phyloP scores from a whole-genome alignment of 257 asterid genomes.

The Eustoma russellianum region DNA sequence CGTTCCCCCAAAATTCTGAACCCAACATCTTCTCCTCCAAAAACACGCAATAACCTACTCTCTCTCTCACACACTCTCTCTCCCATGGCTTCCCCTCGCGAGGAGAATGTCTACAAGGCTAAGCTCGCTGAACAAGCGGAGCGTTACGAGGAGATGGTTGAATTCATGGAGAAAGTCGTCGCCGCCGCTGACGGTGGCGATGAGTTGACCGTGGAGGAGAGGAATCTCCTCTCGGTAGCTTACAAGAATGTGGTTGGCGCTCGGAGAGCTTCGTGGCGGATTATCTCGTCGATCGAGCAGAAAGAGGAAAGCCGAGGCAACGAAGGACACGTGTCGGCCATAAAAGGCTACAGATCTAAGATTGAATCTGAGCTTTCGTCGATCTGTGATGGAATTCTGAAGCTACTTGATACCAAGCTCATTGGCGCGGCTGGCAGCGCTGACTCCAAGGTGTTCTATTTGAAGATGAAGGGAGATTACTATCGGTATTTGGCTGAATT shows the following conservation, averaged over 20 bases:
- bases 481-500: constrained; percentile 84
- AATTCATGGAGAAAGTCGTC: constrained; percentile 86
- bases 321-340: constrained; percentile 62
- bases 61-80: constrained; percentile 5
- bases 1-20: no score
- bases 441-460: constrained; percentile 76
- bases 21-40: no score
- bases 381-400: constrained; percentile 71
- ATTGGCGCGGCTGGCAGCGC: constrained; percentile 53
- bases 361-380: constrained; percentile 61
- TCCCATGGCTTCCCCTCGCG: constrained; percentile 71
- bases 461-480: constrained; percentile 92
- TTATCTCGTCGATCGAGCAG: constrained; percentile 76
- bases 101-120: constrained; percentile 81
- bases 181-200: constrained; percentile 52
- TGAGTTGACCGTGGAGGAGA: constrained; percentile 73
- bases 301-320: constrained; percentile 84
- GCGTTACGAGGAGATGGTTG: constrained; percentile 93
- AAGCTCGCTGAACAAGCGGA: constrained; percentile 91
- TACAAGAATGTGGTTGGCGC: constrained; percentile 86
- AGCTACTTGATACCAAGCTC: constrained; percentile 64
- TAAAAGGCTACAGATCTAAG: constrained; percentile 71
- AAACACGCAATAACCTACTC: no score
- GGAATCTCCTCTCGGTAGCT: constrained; percentile 73
- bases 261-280: constrained; percentile 70